Percentiles rank a stretch among this genome's conserved stretches.
Conservation (phyloP, 2,329 filamentous ascomycete genomes). For the Canariomyces notabilis region DNA sequence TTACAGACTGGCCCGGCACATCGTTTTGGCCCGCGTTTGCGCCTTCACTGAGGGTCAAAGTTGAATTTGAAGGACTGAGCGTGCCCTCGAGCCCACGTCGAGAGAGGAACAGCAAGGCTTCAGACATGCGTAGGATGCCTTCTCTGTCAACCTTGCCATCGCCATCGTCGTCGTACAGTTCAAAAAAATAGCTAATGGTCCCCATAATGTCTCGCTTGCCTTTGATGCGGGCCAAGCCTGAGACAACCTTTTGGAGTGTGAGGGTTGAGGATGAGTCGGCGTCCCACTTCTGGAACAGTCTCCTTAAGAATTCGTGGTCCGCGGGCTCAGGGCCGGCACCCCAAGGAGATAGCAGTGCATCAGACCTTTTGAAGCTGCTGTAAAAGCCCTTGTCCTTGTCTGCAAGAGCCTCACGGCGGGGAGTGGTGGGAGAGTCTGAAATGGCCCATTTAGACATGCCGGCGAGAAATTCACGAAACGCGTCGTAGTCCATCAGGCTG, state of each 20-base stretch:
- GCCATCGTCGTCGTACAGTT: conserved; percentile 88
- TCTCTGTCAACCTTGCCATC: conserved; percentile 92
- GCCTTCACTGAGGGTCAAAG: conserved; percentile 45
- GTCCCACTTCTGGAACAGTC: conserved; percentile 87
- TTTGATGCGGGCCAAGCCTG: conserved; percentile 84
- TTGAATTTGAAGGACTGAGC: conserved; percentile 60
- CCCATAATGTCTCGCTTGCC: conserved; percentile 95
- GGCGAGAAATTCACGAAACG: conserved; percentile 89
- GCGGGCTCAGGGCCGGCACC: conserved; percentile 62
- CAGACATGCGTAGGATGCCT: conserved; percentile 89
- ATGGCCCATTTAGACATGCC: conserved; percentile 89
- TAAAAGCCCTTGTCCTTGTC: conserved; percentile 56
- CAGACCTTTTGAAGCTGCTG: conserved; percentile 47
- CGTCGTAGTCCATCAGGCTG: conserved; percentile 94
- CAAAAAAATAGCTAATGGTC: conserved; percentile 95
- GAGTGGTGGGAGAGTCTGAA: conserved; percentile 70
- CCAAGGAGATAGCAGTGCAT: conserved; percentile 47
- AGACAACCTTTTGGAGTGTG: conserved; percentile 86
- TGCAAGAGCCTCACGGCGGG: conserved; percentile 42
- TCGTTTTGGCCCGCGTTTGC: conserved; percentile 34
- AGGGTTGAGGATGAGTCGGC: conserved; percentile 69
- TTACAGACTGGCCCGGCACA: conserved; percentile 54
- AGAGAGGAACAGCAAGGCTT: conserved; percentile 88
- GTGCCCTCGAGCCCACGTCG: conserved; percentile 77
- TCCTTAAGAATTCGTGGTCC: conserved; percentile 89